Evolutionary conservation across 1,139 yeast species (phyloP), one percentile per base, ranked within the genome.

Genomic region (Kodamaea sp.): DNA sequence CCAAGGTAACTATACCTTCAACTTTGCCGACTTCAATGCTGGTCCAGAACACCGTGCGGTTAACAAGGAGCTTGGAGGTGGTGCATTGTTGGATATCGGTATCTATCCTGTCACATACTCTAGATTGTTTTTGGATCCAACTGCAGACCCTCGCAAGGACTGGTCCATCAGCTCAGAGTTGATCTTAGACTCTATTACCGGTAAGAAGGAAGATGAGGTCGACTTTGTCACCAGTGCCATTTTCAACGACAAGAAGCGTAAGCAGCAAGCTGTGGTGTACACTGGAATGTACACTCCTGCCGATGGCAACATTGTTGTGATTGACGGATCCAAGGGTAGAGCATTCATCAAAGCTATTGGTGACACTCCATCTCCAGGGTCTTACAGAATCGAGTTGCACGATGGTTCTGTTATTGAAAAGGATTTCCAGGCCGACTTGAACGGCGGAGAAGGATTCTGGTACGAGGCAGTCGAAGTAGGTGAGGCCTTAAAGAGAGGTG

Each of bases 1-100:
- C 10, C 46, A 50, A 29, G 59, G 65, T 18, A 76, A 73, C 44
- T 63, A 70, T 34, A 57, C 72, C 11, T 56, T 59, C 37, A 58
- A 65, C 35, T 61, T 62, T 27, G 55, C 59, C 24, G 44, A 63
- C 10, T 44, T 48, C 15, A 38, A 35, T 2, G 31, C 38, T 26
- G 30, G 38, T 12, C 38, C 48, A 3, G 44, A 43, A 10, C 47
- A 45, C 32, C 40, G 51, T 18, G 50, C 70, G 33, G 61, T 70
- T 41, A 66, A 74, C 48, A 67, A 64, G 14, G 50, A 57, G 16
- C 64, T 77, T 25, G 85, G 80, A 7, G 86, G 81, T 9, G 84
- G 86, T 22, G 78, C 81, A 0, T 51, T 78, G 30, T 65, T 78
- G 43, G 86, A 79, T 47, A 61, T 79, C 38, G 85, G 86, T 2